These are phyloP conservation scores for Tephrocybe sp. DNA, from an alignment of 768 basidiomycete genomes.

Conservation along the genomic window DNA sequence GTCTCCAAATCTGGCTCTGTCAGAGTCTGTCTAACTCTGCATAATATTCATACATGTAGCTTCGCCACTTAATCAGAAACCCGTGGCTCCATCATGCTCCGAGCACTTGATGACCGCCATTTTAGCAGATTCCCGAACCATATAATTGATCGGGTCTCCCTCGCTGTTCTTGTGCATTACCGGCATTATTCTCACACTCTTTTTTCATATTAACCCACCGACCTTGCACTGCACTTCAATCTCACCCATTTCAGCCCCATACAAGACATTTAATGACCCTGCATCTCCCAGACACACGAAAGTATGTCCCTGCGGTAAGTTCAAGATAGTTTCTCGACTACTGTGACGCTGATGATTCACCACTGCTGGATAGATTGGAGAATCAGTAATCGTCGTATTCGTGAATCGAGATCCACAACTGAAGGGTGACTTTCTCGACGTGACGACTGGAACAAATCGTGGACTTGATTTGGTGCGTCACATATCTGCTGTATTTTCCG, in stretches of 20 bases:
- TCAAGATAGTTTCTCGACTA: not conserved
- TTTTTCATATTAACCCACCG: not conserved
- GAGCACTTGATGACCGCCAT: not conserved
- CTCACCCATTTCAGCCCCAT: not conserved
- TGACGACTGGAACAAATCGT: slow-evolving; percentile 6
- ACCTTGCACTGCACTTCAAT: not conserved
- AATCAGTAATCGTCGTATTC: slow-evolving; percentile 3
- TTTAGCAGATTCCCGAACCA: not conserved
- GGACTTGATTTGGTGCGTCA: not conserved
- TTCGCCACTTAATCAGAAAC: not conserved
- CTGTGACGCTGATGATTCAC: not conserved
- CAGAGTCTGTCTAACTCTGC: too few species aligned
- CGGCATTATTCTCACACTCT: slow-evolving; percentile 6
- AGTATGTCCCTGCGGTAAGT: slow-evolving; percentile 7
- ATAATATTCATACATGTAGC: not conserved
- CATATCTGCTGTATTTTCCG: not conserved
- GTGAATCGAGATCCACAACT: slow-evolving; percentile 5
- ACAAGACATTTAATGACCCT: not conserved
- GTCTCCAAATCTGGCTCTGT: too few species aligned
- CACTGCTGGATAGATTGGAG: not conserved
- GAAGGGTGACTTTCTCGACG: slow-evolving; percentile 2
- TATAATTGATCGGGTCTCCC: not conserved
- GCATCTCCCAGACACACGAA: slow-evolving; percentile 1
- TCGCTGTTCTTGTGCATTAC: slow-evolving; percentile 4
- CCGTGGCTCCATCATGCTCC: not conserved